These are phyloP conservation scores for Tilletia indica DNA, from an alignment of 1,284 basidiomycete species.

Conservation along the genomic window DNA sequence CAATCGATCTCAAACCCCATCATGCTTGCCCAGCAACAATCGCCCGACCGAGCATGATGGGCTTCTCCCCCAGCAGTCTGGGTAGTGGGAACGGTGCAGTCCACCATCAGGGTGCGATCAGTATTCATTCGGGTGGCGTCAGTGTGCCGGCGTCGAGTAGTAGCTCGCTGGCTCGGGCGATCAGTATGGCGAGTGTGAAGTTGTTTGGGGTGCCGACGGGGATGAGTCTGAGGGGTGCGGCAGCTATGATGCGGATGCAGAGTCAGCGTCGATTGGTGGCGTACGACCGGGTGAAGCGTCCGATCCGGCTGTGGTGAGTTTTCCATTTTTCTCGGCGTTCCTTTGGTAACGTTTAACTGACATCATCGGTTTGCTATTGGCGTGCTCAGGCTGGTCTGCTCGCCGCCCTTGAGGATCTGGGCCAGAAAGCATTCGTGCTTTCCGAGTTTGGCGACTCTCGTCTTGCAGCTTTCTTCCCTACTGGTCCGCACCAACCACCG, in stretches of 20 bases:
- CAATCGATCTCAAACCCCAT: slow-evolving; percentile 1
- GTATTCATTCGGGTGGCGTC: neutral
- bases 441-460: slow-evolving; percentile 90
- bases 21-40: neutral
- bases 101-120: neutral
- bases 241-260: slow-evolving; percentile 46
- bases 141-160: neutral
- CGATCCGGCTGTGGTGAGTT: slow-evolving; percentile 23
- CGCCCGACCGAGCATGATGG: neutral
- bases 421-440: slow-evolving; percentile 90
- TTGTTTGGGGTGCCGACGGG: slow-evolving; percentile 70
- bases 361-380: no score
- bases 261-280: slow-evolving; percentile 39
- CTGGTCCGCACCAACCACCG: slow-evolving; percentile 40
- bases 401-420: slow-evolving; percentile 75
- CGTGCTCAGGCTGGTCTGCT: slow-evolving; percentile 71
- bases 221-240: slow-evolving; percentile 43
- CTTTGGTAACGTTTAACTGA: neutral
- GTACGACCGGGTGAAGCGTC: slow-evolving; percentile 30
- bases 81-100: neutral
- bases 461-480: slow-evolving; percentile 71
- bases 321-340: neutral
- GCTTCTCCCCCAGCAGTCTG: slow-evolving; percentile 17
- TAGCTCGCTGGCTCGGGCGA: slow-evolving; percentile 67
- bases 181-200: slow-evolving; percentile 85